These are phyloP conservation scores for Prillingera fragicola DNA, from an alignment of 1,284 basidiomycete species.

Conservation along the genomic window DNA sequence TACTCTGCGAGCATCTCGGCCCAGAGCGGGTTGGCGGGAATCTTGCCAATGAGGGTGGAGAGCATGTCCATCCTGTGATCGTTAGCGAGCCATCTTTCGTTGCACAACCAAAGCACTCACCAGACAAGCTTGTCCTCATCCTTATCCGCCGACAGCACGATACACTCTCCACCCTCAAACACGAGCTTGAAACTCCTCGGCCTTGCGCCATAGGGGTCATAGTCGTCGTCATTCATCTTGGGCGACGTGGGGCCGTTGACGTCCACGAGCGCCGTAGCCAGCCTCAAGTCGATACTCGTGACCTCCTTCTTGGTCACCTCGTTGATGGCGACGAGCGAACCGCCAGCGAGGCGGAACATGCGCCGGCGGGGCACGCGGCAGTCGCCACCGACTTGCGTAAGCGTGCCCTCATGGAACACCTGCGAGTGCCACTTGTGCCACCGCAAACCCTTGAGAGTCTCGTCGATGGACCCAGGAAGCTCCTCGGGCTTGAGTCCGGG, in stretches of 20 bases:
- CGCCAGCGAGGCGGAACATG: constrained; percentile 77
- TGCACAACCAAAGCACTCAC: constrained; percentile 55
- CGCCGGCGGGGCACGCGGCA: constrained; percentile 86
- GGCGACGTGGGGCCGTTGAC: constrained; percentile 42
- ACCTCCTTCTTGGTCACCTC: constrained; percentile 89
- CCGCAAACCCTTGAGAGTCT: constrained; percentile 80
- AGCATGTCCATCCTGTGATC: constrained; percentile 69
- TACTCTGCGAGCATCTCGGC: constrained; percentile 61
- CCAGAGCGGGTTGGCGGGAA: constrained; percentile 84
- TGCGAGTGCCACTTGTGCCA: constrained; percentile 87
- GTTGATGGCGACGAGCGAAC: constrained; percentile 82
- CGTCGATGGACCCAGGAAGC: constrained; percentile 85
- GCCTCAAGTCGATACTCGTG: constrained; percentile 82
- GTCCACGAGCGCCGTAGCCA: constrained; percentile 72
- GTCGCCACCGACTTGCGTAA: constrained; percentile 95
- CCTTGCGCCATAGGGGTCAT: constrained; percentile 57
- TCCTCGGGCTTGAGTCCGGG: constrained; percentile 71
- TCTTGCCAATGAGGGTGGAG: constrained; percentile 70
- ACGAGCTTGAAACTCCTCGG: constrained; percentile 75
- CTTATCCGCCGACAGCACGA: constrained; percentile 85
- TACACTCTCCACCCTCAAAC: constrained; percentile 74
- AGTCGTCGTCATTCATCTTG: constrained; percentile 54
- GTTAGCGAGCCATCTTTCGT: constrained; percentile 4
- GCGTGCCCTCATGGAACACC: constrained; percentile 81
- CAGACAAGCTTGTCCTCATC: constrained; percentile 82